Percentiles rank a stretch among this genome's conserved stretches.
These are phyloP conservation scores for Didymellaceae sp. DNA, from an alignment of 2,329 filamentous ascomycete species.

Conservation along the genomic window DNA sequence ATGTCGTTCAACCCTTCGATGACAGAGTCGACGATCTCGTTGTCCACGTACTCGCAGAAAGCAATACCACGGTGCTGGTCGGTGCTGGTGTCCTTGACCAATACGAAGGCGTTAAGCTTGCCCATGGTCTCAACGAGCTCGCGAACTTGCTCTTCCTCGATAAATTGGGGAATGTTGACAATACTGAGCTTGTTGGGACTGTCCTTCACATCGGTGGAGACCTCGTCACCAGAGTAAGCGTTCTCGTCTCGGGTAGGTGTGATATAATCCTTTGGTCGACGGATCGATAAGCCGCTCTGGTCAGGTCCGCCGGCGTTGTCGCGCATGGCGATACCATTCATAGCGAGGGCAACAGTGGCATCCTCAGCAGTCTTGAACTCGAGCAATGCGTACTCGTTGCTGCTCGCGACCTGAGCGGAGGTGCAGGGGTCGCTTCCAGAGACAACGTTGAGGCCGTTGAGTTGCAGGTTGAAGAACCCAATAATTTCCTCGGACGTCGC, in stretches of 20 bases:
- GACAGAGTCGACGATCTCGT: slow-evolving; percentile 78
- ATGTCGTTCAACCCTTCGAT: slow-evolving; percentile 92
- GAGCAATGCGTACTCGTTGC: slow-evolving; percentile 80
- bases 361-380: slow-evolving; percentile 90
- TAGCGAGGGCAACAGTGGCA: slow-evolving; percentile 86
- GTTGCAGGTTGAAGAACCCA: slow-evolving; percentile 92
- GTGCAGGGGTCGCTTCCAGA: slow-evolving; percentile 84
- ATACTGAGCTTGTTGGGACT: slow-evolving; percentile 95
- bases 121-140: slow-evolving; percentile 92
- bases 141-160: slow-evolving; percentile 88
- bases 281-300: slow-evolving; percentile 71
- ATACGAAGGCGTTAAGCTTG: slow-evolving; percentile 86
- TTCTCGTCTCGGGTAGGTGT: slow-evolving; percentile 73
- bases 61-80: slow-evolving; percentile 92
- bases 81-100: slow-evolving; percentile 85
- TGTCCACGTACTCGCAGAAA: slow-evolving; percentile 92
- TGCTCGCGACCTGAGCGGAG: slow-evolving; percentile 79
- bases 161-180: slow-evolving; percentile 84
- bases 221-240: slow-evolving; percentile 74
- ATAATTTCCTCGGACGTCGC: slow-evolving; percentile 78
- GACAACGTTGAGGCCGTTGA: slow-evolving; percentile 95
- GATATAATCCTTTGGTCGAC: slow-evolving; percentile 95
- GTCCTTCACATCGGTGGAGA: slow-evolving; percentile 84
- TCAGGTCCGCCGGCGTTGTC: slow-evolving; percentile 59
- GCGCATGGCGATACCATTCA: slow-evolving; percentile 90